Percentiles rank a stretch among this genome's conserved stretches.
Evolutionary conservation across 495 filamentous ascomycete species (phyloP).

Genomic region (Penicillium ochrochloron): DNA sequence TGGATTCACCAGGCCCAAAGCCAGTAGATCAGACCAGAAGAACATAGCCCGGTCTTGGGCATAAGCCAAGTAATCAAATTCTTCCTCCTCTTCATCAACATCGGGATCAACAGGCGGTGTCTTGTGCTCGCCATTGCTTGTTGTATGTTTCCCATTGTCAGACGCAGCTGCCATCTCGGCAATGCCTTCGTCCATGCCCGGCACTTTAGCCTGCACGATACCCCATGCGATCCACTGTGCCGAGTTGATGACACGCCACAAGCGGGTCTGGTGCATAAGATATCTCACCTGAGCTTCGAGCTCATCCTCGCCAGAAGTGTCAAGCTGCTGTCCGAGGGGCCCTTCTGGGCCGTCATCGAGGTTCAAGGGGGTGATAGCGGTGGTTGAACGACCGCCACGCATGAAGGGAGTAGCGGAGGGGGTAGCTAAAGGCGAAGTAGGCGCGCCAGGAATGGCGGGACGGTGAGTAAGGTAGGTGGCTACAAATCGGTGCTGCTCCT

Average conservation of each 20-base stretch:
- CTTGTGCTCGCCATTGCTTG: constrained; percentile 18
- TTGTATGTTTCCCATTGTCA: constrained; percentile 11
- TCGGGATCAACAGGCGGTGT: constrained; percentile 29
- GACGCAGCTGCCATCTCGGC: constrained; percentile 25
- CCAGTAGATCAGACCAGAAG: constrained; percentile 88
- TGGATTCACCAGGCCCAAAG: constrained; percentile 67
- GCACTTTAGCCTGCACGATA: constrained; percentile 88
- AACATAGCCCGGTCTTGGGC: constrained; percentile 88
- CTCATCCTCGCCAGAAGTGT: constrained; percentile 60
- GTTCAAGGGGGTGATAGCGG: constrained; percentile 40
- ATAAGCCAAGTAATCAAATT: constrained; percentile 93
- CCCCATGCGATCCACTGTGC: constrained; percentile 97
- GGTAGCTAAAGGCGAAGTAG: constrained; percentile 59
- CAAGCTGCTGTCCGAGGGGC: constrained; percentile 48
- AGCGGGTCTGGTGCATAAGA: constrained; percentile 73
- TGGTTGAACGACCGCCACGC: constrained; percentile 37
- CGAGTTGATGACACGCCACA: constrained; percentile 86
- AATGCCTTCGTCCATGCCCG: constrained; percentile 57
- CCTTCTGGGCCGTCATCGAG: constrained; percentile 39
- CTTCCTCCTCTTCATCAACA: constrained; percentile 58
- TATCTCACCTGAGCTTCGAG: constrained; percentile 66
- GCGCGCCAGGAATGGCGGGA: constrained; percentile 57
- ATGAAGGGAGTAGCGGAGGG: constrained; percentile 50
- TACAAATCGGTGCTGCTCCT: constrained; percentile 85
- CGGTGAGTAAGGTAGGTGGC: constrained; percentile 83